Base-by-base conservation (phyloP, 129 eudicot species). In the Mikania micrantha region DNA sequence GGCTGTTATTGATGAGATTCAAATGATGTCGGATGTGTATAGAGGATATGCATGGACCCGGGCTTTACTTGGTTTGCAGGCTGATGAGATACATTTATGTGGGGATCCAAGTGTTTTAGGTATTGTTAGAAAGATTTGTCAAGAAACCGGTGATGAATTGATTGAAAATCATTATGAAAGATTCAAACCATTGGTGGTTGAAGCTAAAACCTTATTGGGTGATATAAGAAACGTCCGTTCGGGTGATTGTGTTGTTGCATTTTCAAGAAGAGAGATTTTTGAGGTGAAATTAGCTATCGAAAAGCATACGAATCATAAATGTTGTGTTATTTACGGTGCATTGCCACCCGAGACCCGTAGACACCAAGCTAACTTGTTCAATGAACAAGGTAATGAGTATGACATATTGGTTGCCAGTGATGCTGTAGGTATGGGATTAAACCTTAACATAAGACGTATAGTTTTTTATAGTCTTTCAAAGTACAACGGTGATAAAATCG, bases 1-100 rank as follows among this genome's bases (percentile, higher is more conserved):
- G 21, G 99, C 99, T 9, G 90, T 94, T 53, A 89, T 94, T 67
- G 99, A 94, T 68, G 95, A 94, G 64, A 94, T 94, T 69, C 99
- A 94, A 64, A 89, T 89, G 97, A 89, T 94, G 95, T 86, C 95
- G 7, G 99, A 94, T 69, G 71, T 81, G 5, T 34, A 32, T 44
- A 71, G 99, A 75, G 99, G 99, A 27, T 94, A 80, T 66, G 99
- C 99, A 1, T 94, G 99, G 99, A 89, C 99, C n/a, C 82, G 99
- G 57, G 99, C 99, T 16, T 79, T 94, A 72, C 90, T 94, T 28
- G 99, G 99, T 41, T 47, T 94, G 42, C 87, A 86, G 42, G 99
- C 97, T 31, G 99, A 94, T 21, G 99, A 94, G 82, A 85, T 94
- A 50, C 99, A 94, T 70, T 52, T 94, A 48, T 94, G 99, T 79